Conservation (phyloP, 768 basidiomycete genomes). For the Galerina sulciceps region DNA sequence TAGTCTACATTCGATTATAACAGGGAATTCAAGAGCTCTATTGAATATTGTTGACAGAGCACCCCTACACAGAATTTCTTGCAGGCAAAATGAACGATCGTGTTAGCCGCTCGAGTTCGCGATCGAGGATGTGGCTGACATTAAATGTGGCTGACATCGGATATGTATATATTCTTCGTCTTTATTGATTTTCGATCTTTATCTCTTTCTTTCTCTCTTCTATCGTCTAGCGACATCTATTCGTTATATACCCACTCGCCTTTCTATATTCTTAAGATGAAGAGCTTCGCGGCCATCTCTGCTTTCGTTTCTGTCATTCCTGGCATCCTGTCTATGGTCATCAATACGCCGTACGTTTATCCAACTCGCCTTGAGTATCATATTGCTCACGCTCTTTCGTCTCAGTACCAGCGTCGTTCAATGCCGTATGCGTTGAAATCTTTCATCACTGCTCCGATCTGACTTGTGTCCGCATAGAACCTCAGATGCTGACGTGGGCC, state of each 20-base stretch:
- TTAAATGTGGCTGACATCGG: conserved; percentile 33
- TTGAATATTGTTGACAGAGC: too few relatives aligned
- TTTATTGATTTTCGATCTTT: conserved; percentile 3
- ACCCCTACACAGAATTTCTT: too few relatives aligned
- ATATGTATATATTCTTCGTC: conserved; percentile 23
- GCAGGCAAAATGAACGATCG: too few relatives aligned
- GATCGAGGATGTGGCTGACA: conserved; percentile 32
- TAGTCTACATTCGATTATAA: too few relatives aligned
- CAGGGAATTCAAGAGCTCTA: too few relatives aligned
- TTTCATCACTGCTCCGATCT: not conserved
- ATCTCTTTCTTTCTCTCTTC: conserved; percentile 2
- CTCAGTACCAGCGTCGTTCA: conserved; percentile 35
- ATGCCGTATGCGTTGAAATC: conserved; percentile 49
- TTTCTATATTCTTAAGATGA: conserved; percentile 33
- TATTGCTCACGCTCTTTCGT: not conserved
- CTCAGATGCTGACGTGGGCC: conserved; percentile 56
- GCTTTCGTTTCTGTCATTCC: conserved; percentile 43
- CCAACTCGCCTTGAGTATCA: not conserved
- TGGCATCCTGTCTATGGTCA: conserved; percentile 45
- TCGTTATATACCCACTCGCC: conserved; percentile 11
- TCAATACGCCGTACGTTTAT: conserved; percentile 70
- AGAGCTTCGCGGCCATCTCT: conserved; percentile 36
- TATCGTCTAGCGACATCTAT: conserved; percentile 15
- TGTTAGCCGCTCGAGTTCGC: not conserved
- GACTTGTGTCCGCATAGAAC: conserved; percentile 46